Conservation (phyloP, 163 green algal genomes). For the Chlorella variabilis region DNA sequence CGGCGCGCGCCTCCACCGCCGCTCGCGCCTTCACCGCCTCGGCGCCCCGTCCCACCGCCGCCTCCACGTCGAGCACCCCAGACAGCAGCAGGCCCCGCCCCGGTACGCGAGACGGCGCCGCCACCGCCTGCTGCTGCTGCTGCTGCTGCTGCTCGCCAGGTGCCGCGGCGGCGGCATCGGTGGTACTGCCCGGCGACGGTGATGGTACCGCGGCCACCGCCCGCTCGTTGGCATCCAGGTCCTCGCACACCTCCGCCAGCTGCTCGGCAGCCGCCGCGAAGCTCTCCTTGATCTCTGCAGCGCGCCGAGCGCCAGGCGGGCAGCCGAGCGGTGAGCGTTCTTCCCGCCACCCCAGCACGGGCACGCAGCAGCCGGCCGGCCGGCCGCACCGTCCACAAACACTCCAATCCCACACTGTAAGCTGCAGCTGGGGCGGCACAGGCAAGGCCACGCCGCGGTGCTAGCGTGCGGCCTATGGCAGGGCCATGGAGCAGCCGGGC, state of each 20-base stretch:
- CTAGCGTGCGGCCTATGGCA: no score
- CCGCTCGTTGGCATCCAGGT: conserved; percentile 33
- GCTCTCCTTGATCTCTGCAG: conserved; percentile 31
- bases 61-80: conserved; percentile 32
- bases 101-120: background rate
- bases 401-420: no score
- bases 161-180: no score
- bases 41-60: conserved; percentile 29
- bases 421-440: no score
- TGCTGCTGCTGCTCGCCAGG: background rate
- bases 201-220: background rate
- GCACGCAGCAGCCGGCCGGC: no score
- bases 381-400: no score
- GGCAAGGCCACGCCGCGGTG: no score
- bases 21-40: conserved; percentile 3
- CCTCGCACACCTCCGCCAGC: conserved; percentile 48
- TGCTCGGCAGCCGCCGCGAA: conserved; percentile 34
- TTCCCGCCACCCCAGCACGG: no score
- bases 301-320: no score
- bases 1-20: background rate
- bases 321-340: no score
- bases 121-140: conserved; percentile 1
- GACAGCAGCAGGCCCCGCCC: conserved; percentile 20
- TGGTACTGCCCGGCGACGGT: background rate
- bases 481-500: no score